A percentile compares a stretch with the other conserved stretches of the same genome.
phyloP scores from a whole-genome alignment of 139 green algal genomes.

The Eudorina sp. region DNA sequence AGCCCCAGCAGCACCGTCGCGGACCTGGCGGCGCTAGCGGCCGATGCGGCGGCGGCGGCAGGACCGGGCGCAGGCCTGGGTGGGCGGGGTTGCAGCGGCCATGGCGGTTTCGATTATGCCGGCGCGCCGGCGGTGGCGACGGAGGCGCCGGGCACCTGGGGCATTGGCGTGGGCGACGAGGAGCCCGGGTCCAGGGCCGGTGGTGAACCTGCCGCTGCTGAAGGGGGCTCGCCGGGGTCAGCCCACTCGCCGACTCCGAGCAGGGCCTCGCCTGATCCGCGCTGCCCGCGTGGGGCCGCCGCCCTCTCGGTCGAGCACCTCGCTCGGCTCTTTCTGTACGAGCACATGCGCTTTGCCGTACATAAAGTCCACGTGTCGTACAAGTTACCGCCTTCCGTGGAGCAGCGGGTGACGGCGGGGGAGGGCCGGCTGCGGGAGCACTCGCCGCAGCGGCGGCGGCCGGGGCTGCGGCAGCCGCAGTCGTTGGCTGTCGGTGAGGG shows the following conservation, averaged over 20 bases:
- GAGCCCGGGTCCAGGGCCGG: too few relatives aligned
- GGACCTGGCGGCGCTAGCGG: slow-evolving; percentile 15
- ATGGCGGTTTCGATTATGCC: too few relatives aligned
- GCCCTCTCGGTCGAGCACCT: slow-evolving; percentile 1
- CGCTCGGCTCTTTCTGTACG: slow-evolving; percentile 20
- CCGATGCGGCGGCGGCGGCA: neutral
- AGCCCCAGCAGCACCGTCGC: neutral
- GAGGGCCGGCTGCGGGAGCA: neutral
- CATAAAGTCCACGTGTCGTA: neutral
- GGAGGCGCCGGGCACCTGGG: too few relatives aligned
- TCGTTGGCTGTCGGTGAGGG: too few relatives aligned
- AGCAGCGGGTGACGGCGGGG: neutral
- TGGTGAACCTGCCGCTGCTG: too few relatives aligned
- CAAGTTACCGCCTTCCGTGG: neutral
- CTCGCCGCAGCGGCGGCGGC: neutral
- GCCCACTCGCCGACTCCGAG: too few relatives aligned
- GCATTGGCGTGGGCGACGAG: too few relatives aligned
- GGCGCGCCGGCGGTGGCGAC: too few relatives aligned
- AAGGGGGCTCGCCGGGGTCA: too few relatives aligned
- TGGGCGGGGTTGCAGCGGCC: too few relatives aligned
- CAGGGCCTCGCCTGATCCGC: too few relatives aligned
- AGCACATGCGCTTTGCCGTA: slow-evolving; percentile 40
- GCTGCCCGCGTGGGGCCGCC: too few relatives aligned
- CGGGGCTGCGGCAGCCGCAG: neutral
- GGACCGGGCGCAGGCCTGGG: neutral